Percentiles rank a stretch among this genome's conserved stretches.
Evolutionary conservation across 2,329 filamentous ascomycete species (phyloP).

Genomic region (Alternaria gansuensis): DNA sequence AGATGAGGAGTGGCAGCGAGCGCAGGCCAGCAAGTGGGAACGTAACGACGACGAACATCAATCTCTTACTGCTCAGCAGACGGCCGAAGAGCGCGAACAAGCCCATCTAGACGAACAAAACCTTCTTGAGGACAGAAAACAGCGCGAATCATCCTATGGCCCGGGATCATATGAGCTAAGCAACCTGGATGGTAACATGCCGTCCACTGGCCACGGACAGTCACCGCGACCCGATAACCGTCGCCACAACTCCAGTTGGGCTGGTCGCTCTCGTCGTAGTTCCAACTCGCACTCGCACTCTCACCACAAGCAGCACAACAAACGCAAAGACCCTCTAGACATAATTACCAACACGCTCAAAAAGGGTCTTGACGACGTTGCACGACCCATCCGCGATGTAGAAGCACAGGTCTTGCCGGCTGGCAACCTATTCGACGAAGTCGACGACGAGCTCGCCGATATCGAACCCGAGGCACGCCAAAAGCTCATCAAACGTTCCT

Average conservation of each 20-base stretch:
- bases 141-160: constrained; percentile 19
- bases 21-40: constrained; percentile 75
- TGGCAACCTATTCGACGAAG: constrained; percentile 83
- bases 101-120: constrained; percentile 43
- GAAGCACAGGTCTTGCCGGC: constrained; percentile 67
- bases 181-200: constrained; percentile 31
- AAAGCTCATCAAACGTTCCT: constrained; percentile 82
- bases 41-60: constrained; percentile 60
- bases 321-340: constrained; percentile 42
- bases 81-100: constrained; percentile 45
- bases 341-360: constrained; percentile 39
- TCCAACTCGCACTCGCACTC: constrained; percentile 43
- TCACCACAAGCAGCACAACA: constrained; percentile 33
- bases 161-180: constrained; percentile 43
- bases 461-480: constrained; percentile 90
- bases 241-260: constrained; percentile 40
- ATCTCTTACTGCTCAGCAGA: constrained; percentile 50
- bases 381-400: constrained; percentile 47
- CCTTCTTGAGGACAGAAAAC: constrained; percentile 20
- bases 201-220: constrained; percentile 10
- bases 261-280: constrained; percentile 39
- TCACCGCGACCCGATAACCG: constrained; percentile 31
- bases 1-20: constrained; percentile 85
- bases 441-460: constrained; percentile 94
- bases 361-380: constrained; percentile 41